A percentile compares a stretch with the other conserved stretches of the same genome.
phyloP scores from a whole-genome alignment of 1,139 yeast genomes.

The Taiozyma sp. region DNA sequence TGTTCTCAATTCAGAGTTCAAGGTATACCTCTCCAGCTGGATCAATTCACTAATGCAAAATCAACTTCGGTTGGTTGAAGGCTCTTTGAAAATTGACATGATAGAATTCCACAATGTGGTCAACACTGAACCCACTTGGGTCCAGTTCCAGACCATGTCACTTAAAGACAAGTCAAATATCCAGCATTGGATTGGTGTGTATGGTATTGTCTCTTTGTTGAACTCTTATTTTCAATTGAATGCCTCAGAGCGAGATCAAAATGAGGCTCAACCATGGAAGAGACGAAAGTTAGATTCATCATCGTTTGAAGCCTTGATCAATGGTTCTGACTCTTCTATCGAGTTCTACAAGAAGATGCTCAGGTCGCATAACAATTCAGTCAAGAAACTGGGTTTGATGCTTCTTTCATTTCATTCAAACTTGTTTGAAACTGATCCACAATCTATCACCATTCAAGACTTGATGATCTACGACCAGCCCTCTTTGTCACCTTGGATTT shows the following conservation, averaged over 20 bases:
- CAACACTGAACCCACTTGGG: slow-evolving; percentile 9
- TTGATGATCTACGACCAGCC: slow-evolving; percentile 21
- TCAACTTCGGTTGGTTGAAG: background rate
- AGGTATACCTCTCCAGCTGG: slow-evolving; percentile 11
- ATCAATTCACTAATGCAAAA: slow-evolving; percentile 7
- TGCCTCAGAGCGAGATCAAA: background rate
- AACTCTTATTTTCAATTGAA: slow-evolving; percentile 9
- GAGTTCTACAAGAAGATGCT: slow-evolving; percentile 6
- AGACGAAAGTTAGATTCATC: slow-evolving; percentile 9
- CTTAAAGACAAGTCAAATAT: background rate
- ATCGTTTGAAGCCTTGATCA: slow-evolving; percentile 5
- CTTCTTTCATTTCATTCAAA: slow-evolving; percentile 21
- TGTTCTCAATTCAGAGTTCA: slow-evolving; percentile 4
- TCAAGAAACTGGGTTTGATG: slow-evolving; percentile 30
- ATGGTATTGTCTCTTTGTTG: slow-evolving; percentile 4
- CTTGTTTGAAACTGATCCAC: slow-evolving; percentile 1
- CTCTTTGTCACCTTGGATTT: slow-evolving; percentile 32
- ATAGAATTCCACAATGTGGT: slow-evolving; percentile 9
- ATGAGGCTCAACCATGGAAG: slow-evolving; percentile 8
- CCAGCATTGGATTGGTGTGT: slow-evolving; percentile 13
- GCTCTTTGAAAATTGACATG: slow-evolving; percentile 5
- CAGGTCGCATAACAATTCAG: background rate
- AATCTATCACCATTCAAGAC: slow-evolving; percentile 4
- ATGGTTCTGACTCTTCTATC: slow-evolving; percentile 1
- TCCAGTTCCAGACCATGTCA: slow-evolving; percentile 8